Conservation (phyloP, 1,284 basidiomycete genomes). For the Marasmius tenuissimus region DNA sequence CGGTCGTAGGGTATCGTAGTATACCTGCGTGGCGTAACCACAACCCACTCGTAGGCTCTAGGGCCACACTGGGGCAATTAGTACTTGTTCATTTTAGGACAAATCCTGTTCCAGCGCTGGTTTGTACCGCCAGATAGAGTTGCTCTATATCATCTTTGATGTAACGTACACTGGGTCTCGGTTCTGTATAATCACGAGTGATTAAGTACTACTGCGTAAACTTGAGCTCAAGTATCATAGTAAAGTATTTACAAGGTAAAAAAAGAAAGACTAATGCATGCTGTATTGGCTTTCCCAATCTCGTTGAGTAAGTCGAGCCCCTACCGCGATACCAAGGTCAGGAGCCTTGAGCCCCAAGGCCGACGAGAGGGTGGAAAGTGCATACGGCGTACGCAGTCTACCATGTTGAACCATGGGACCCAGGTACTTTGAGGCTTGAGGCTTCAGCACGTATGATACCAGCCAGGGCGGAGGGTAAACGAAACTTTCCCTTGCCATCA, state of each 20-base stretch:
- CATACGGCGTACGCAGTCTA: conserved; percentile 7
- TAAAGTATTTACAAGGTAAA: not conserved
- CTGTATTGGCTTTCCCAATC: not conserved
- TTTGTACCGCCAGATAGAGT: too few species aligned
- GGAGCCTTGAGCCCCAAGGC: not conserved
- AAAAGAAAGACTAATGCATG: not conserved
- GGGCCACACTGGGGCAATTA: too few species aligned
- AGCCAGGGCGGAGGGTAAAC: conserved; percentile 18
- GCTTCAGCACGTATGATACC: conserved; percentile 10
- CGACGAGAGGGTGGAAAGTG: not conserved
- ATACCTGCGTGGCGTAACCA: too few species aligned
- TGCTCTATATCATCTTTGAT: too few species aligned
- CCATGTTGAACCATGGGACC: conserved; percentile 14
- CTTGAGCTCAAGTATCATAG: not conserved
- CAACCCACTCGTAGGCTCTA: too few species aligned
- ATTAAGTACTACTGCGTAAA: too few species aligned
- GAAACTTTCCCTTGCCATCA: conserved; percentile 86
- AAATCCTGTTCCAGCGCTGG: too few species aligned
- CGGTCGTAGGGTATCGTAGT: too few species aligned
- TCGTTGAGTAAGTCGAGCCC: not conserved
- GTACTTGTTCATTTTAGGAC: too few species aligned
- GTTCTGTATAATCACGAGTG: too few species aligned
- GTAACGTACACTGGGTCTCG: too few species aligned
- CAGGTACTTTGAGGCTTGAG: too few species aligned
- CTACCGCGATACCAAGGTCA: not conserved